Base-by-base conservation (phyloP, 83 land plant species). In the Isoetes engelmannii region DNA sequence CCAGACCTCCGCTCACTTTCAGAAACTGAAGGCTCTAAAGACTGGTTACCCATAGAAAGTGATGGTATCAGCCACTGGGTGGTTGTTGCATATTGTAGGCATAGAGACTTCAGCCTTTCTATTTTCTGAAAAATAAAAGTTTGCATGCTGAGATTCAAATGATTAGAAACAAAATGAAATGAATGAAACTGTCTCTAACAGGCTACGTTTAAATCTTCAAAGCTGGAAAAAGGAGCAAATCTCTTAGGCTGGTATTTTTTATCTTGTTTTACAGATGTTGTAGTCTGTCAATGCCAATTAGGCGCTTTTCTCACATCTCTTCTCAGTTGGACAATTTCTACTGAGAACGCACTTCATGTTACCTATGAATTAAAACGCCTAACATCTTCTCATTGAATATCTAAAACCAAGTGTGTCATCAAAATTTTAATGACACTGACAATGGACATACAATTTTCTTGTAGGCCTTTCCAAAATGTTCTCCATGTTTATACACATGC, bases 1-100 rank as follows among this genome's bases (percentile, higher is more conserved):
- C 54, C 54, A 51, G 71, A 63, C 44, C 42, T 83, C 65, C 68
- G 69, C 58, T 48, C 12, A 13, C 51, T 60, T 28, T 57, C 59
- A 18, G 68, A 49, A 57, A 45, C 48, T 58, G 68, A 73, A 66
- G 61, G 28, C 72, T 20, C 44, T 47, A 2, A 55, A 48, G 72
- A 50, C 74, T 57, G 47, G 59, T 82, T 81, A 48, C 71, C 75
- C 10, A 79, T 69, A 51, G 71, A 84, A 54, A 84, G 67, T 44
- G 96, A 91, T 21, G 90, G 89, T 50, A 94, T 84, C 61, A 94
- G 75, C 87, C 96, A 78, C 53, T 94, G 98, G 10, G 85, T 80
- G 67, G 98, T 86, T 7, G 90, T 85, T 62, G 98, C 84, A 81
- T 94, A 94, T 44, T 94, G 96, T 47, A 90, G 85, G 77, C 96